Evolutionary conservation across 2,329 filamentous ascomycete species (phyloP).

Genomic region (Akanthomyces uredinophilus): DNA sequence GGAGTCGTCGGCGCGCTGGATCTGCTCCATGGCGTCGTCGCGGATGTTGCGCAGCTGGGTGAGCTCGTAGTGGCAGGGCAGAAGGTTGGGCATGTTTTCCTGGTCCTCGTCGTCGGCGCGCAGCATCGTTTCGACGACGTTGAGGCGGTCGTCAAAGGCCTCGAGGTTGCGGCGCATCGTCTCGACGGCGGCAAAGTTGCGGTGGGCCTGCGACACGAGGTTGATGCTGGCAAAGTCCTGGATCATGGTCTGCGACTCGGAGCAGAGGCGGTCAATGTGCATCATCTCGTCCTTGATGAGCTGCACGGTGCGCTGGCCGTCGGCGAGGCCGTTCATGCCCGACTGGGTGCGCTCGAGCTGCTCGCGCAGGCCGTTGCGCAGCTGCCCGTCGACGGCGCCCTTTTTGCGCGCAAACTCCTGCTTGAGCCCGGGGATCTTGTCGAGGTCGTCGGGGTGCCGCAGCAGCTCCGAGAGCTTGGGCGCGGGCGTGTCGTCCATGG

Average conservation of each 20-base stretch:
- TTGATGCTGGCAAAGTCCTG: slow-evolving; percentile 93
- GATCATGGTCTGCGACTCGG: slow-evolving; percentile 96
- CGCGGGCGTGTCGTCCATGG: slow-evolving; percentile 54
- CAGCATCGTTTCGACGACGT: slow-evolving; percentile 71
- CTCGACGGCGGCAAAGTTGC: slow-evolving; percentile 92
- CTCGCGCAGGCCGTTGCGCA: slow-evolving; percentile 81
- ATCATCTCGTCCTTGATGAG: slow-evolving; percentile 98
- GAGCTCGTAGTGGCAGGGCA: slow-evolving; percentile 86
- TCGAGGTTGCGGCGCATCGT: slow-evolving; percentile 89
- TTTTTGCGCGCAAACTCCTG: slow-evolving; percentile 94
- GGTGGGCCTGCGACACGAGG: slow-evolving; percentile 85
- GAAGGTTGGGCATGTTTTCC: slow-evolving; percentile 86
- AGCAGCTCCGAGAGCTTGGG: slow-evolving; percentile 89
- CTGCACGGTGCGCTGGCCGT: slow-evolving; percentile 87
- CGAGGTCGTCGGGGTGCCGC: slow-evolving; percentile 91
- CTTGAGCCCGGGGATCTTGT: slow-evolving; percentile 88
- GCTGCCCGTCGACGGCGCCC: slow-evolving; percentile 80
- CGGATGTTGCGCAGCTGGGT: slow-evolving; percentile 89
- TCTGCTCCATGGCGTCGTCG: slow-evolving; percentile 96
- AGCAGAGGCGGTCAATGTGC: slow-evolving; percentile 95
- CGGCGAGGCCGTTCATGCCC: slow-evolving; percentile 82
- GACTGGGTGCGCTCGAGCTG: slow-evolving; percentile 92
- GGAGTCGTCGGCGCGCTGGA: slow-evolving; percentile 67
- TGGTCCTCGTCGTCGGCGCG: slow-evolving; percentile 77
- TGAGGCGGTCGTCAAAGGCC: slow-evolving; percentile 74